A percentile compares a stretch with the other conserved stretches of the same genome.
These are phyloP conservation scores for Hysterium pulicare DNA, from an alignment of 2,329 filamentous ascomycete genomes.

Conservation along the genomic window DNA sequence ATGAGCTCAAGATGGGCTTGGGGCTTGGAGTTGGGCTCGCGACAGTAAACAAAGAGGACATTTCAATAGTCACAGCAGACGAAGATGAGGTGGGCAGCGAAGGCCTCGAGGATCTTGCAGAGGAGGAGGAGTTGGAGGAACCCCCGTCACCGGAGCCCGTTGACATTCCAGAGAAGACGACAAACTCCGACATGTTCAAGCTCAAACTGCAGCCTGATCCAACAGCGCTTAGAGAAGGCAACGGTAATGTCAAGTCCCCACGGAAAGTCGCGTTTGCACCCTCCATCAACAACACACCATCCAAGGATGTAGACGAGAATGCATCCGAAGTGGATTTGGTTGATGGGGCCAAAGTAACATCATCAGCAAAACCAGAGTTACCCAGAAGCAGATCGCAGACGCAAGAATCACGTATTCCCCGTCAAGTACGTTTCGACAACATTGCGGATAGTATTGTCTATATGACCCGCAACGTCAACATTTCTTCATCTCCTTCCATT, in stretches of 20 bases:
- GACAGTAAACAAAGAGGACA: constrained; percentile 25
- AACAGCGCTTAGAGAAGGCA: constrained; percentile 33
- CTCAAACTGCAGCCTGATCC: constrained; percentile 29
- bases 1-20: constrained; percentile 59
- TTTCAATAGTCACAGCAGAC: constrained; percentile 23
- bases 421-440: constrained; percentile 36
- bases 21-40: constrained; percentile 52
- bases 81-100: constrained; percentile 17
- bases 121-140: constrained; percentile 17
- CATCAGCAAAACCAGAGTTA: constrained; percentile 5
- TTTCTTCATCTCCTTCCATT: constrained; percentile 19
- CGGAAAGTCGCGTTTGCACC: constrained; percentile 39
- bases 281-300: constrained; percentile 32
- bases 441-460: constrained; percentile 20
- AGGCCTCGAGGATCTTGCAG: constrained; percentile 23
- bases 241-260: constrained; percentile 32
- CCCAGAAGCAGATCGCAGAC: constrained; percentile 1
- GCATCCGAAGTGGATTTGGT: constrained; percentile 27
- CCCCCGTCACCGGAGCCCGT: constrained; percentile 24
- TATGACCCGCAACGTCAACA: constrained; percentile 25
- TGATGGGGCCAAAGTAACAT: constrained; percentile 11
- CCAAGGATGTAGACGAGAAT: constrained; percentile 31
- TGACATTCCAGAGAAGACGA: constrained; percentile 15
- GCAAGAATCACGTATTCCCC: constrained; percentile 28
- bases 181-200: constrained; percentile 29